Evolutionary conservation across 2,329 filamentous ascomycete genomes (phyloP), one percentile per base, ranked within the genome.

Genomic region (Fusarium redolens): DNA sequence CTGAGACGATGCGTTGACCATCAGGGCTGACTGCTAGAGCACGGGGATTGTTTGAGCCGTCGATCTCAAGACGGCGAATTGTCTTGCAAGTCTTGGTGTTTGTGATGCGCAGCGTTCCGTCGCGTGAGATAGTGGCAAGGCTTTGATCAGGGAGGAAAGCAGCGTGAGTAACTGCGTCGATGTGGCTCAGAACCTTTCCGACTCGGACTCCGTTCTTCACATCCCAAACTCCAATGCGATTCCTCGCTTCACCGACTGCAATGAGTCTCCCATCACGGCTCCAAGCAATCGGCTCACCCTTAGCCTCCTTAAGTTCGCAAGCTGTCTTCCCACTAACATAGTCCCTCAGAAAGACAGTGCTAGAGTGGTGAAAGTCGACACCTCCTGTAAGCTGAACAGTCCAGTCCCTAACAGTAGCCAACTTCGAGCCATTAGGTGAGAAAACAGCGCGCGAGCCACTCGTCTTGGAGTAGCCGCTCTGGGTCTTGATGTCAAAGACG

Each of bases 51-150:
- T 64, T 71, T 18, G 74, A 73, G 15, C 71, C 74, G 14, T 79
- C 80, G 7, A 83, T 75, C 43, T 84, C 83, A 14, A 84, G 79
- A 51, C 79, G 78, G 52, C 77, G 75, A 30, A 82, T 67, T n/a
- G 83, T 85, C 72, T 77, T 77, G 51, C 77, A 78, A 5, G 79
- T 79, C 15, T 41, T 38, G 0, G 79, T 71, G 54, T 82, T 74
- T 35, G 81, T 84, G 59, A 85, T 72, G 43, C 83, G 76, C 28
- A 83, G 71, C 3, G 78, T 83, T 5, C 83, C 82, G 17, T 85
- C 83, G 28, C 75, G 73, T 3, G 81, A 82, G 15, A 79, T 73
- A 1, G 81, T 84, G 5, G 83, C 82, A 4, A 85, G 63, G 41
- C 65, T 75, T 12, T 68, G 69, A 20, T 78, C 77, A 1, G 79